These are phyloP conservation scores for Acacia pycnantha DNA, from an alignment of 331 rosid genomes.

Conservation along the genomic window DNA sequence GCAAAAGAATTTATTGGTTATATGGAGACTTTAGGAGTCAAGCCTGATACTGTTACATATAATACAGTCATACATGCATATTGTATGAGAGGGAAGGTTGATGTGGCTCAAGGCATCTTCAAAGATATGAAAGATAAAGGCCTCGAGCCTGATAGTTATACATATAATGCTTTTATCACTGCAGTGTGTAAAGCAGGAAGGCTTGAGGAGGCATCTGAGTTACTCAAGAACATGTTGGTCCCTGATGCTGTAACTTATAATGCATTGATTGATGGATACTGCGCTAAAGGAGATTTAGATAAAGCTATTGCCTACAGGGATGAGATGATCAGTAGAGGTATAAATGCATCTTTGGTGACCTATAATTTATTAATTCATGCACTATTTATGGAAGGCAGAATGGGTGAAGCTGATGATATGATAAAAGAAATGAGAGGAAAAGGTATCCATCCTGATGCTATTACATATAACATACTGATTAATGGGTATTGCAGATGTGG, in stretches of 20 bases:
- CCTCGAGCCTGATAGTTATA: not conserved
- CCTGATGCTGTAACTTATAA: not conserved
- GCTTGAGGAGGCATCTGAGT: not conserved
- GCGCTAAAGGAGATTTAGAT: not conserved
- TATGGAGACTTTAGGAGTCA: not conserved
- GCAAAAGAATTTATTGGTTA: not conserved
- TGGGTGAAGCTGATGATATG: not conserved
- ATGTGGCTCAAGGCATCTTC: not conserved
- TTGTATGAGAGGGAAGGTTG: not conserved
- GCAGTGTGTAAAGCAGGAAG: not conserved
- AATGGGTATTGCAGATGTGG: not conserved
- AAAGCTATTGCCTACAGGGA: not conserved
- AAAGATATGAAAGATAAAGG: not conserved
- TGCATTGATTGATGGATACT: not conserved
- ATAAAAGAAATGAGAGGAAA: not conserved
- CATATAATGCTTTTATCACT: not conserved
- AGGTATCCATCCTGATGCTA: not conserved
- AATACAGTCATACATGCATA: not conserved
- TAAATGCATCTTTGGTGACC: not conserved
- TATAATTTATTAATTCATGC: not conserved
- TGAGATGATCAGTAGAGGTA: not conserved
- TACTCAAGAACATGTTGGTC: not conserved
- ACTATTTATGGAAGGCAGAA: not conserved
- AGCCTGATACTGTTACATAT: not conserved
- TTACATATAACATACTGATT: not conserved